Base-by-base conservation (phyloP, 805 yeast genomes). In the Zygosaccharomyces rouxii region DNA sequence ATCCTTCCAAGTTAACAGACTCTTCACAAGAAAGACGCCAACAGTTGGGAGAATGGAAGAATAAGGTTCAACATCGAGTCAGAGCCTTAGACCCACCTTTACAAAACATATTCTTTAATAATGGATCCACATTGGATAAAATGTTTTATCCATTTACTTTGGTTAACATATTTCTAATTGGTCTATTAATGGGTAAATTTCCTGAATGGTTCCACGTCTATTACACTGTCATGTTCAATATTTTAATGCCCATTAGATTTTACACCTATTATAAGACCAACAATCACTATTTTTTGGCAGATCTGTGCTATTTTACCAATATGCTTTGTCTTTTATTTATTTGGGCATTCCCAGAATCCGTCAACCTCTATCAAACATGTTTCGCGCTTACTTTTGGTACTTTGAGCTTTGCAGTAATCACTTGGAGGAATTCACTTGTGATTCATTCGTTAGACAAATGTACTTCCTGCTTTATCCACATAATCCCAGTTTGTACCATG, bases 351-450 rank as follows among this genome's bases (percentile, higher is more conserved):
- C 97, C 99, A 0, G 60, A 73, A 29, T 86, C 95, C 2, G 73
- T 75, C 35, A 77, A 82, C 56, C 71, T 92, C 21, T 92, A 85
- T 68, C 80, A 87, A 13, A 78, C 92, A 2, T 89, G 95, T 55
- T 90, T 87, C 67, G 85, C 96, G 7, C 80, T 92, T 51, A 77
- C 94, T 1, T 82, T 85, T 70, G 99, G 98, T 1, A 88, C 97
- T 0, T 69, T 92, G 48, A 79, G 96, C 5, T 90, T 88, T 77
- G 97, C 97, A 0, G 96, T 92, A 19, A 82, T 92, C 38, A 87
- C 97, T 0, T 92, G 98, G 99, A 76, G 96, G 57, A 92, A 92
- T 65, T 89, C 97, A 5, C 73, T 92, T 47, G 98, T 92, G 7
- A 73, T 92, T 42, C 99, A 92, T 63, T 83, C 92, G 10, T 78